These are phyloP conservation scores for Tritrichomonas foetus DNA, from an alignment of 208 protist species.

Conservation along the genomic window DNA sequence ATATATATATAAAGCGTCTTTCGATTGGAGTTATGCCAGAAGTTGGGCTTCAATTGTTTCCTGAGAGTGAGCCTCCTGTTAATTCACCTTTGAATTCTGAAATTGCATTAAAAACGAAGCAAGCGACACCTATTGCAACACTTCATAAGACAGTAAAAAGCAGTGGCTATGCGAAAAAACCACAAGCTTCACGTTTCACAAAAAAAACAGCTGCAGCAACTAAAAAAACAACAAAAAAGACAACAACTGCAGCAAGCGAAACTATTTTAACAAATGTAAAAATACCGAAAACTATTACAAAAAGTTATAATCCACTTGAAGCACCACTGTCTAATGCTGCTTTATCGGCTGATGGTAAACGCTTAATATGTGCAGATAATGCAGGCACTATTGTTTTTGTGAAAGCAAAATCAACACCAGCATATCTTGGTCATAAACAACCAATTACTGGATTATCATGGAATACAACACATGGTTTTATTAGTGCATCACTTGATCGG, in stretches of 20 bases:
- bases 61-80: not conserved
- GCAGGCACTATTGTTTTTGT: conserved; percentile 1
- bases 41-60: not conserved
- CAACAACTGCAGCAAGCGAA: not conserved
- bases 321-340: not conserved
- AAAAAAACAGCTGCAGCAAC: not conserved
- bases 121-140: not conserved
- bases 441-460: not conserved
- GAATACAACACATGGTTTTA: not conserved
- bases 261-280: not conserved
- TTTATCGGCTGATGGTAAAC: not conserved
- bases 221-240: not conserved
- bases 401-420: conserved; percentile 3
- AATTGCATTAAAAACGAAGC: conserved; percentile 13
- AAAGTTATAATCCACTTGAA: not conserved
- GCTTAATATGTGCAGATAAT: not conserved
- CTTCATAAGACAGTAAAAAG: conserved; percentile 21
- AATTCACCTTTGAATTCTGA: not conserved
- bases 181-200: not conserved
- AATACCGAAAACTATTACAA: not conserved
- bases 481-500: not conserved
- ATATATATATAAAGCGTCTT: not conserved
- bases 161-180: not conserved
- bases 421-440: conserved; percentile 8
- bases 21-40: not conserved